Base-by-base conservation (phyloP, 768 basidiomycete species). In the Candolleomyces aberdarensis region DNA sequence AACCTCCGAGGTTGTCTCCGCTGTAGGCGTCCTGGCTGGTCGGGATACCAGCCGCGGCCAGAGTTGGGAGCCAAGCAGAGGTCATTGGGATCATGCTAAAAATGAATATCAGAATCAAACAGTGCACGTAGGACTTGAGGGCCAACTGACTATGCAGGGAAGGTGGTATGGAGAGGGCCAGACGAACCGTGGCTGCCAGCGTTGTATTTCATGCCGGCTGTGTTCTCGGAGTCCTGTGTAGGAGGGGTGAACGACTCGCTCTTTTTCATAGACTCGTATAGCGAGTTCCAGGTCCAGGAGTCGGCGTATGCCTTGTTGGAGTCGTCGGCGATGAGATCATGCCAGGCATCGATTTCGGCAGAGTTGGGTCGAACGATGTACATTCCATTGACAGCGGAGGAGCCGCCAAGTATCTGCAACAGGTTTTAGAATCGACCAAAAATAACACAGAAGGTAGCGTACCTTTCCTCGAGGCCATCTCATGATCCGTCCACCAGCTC, bases 371-470 rank as follows among this genome's bases (percentile, higher is more conserved):
- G 80, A 52, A 86, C 79, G 63, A 82, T 74, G 74, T 86, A 89
- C 78, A 89, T 79, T 52, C 85, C 87, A 70, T 91, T 91, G 57
- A 89, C 77, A 9, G 88, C 86, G 32, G 85, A 79, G 0, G 83
- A 86, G 6, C 89, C 88, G 57, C 89, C 88, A 22, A 91, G 76
- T 47, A 86, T 76, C 76, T 88, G 50, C 17, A 20, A 29, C 13
- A 46, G n/a, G 31, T 15, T 29, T 32, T 31, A 22, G 39, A 15
- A 58, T 32, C 17, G 43, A 15, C 46, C 31, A 20, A 56, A 26
- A 14, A 40, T 52, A 36, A 5, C 20, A n/a, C 9, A 15, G n/a
- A 43, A 8, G 14, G 19, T 8, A 11, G 52, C 52, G 32, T 53
- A 85, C 83, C 70, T 84, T 86, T 36, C 89, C 89, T 39, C 84